phyloP scores from a whole-genome alignment of 1,284 basidiomycete genomes.

The Bondarzewia mesenterica region DNA sequence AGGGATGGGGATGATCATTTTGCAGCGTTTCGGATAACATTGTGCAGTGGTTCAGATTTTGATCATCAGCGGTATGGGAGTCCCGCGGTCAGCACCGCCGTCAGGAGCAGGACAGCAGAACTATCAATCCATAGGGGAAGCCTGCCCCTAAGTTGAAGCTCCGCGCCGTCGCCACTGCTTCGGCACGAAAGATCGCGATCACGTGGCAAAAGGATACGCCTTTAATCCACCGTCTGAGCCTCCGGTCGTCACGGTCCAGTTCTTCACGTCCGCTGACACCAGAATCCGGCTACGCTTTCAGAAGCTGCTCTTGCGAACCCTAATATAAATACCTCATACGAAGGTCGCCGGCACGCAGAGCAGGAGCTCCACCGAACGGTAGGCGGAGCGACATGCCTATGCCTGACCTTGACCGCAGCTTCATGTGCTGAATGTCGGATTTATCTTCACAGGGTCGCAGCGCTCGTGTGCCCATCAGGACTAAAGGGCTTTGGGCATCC shows the following conservation, averaged over 20 bases:
- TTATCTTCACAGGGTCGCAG: slow-evolving; percentile 25
- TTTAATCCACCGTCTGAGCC: too few species aligned
- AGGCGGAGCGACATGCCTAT: slow-evolving; percentile 10
- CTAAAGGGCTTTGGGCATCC: slow-evolving; percentile 41
- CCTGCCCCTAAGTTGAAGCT: too few species aligned
- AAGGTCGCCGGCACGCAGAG: slow-evolving; percentile 37
- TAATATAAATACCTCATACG: slow-evolving; percentile 34
- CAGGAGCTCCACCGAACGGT: slow-evolving; percentile 39
- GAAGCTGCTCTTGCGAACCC: slow-evolving; percentile 43
- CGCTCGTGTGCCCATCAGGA: slow-evolving; percentile 41
- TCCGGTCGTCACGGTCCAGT: too few species aligned
- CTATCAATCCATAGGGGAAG: too few species aligned
- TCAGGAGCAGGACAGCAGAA: too few species aligned
- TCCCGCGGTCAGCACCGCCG: too few species aligned
- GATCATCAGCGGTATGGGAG: too few species aligned
- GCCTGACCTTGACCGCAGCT: not conserved
- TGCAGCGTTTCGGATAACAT: too few species aligned
- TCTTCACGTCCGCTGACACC: not conserved
- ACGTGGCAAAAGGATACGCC: slow-evolving; percentile 40
- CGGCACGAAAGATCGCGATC: slow-evolving; percentile 32
- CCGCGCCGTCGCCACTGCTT: slow-evolving; percentile 23
- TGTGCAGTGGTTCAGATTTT: too few species aligned
- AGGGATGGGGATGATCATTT: too few species aligned
- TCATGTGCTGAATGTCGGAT: not conserved
- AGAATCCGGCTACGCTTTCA: slow-evolving; percentile 15